Evolutionary conservation across 441 rosid genomes (phyloP).

Genomic region (Adansonia madagascariensis): DNA sequence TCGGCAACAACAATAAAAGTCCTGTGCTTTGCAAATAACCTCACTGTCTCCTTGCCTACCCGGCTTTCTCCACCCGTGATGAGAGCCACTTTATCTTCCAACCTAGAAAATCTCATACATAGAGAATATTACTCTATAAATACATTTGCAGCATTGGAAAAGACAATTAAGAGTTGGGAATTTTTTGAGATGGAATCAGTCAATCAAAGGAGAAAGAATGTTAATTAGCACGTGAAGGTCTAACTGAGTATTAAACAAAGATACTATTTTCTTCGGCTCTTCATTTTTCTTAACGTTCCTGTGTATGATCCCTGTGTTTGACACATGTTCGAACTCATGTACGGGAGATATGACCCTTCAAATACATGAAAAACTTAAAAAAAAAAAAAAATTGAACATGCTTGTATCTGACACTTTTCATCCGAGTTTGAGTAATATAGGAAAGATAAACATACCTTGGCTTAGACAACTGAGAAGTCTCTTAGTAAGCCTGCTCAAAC

Average conservation of each 20-base stretch:
- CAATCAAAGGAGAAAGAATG: background rate
- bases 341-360: too few species aligned
- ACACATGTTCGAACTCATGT: too few species aligned
- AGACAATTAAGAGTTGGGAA: slow-evolving; percentile 13
- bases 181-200: background rate
- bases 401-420: too few species aligned
- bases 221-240: slow-evolving; percentile 9
- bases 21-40: slow-evolving; percentile 62
- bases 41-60: slow-evolving; percentile 71
- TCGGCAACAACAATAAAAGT: slow-evolving; percentile 66
- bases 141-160: background rate
- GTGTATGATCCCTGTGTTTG: too few species aligned
- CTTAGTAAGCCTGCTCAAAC: slow-evolving; percentile 24
- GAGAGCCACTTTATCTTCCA: slow-evolving; percentile 76
- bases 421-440: too few species aligned
- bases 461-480: slow-evolving; percentile 46
- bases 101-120: slow-evolving; percentile 36
- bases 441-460: slow-evolving; percentile 35
- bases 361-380: too few species aligned
- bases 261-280: too few species aligned
- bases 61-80: slow-evolving; percentile 86
- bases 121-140: background rate
- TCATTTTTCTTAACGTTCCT: too few species aligned
- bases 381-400: too few species aligned
- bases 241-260: background rate